These are phyloP conservation scores for Usnea hakonensis DNA, from an alignment of 495 filamentous ascomycete species.

Conservation along the genomic window DNA sequence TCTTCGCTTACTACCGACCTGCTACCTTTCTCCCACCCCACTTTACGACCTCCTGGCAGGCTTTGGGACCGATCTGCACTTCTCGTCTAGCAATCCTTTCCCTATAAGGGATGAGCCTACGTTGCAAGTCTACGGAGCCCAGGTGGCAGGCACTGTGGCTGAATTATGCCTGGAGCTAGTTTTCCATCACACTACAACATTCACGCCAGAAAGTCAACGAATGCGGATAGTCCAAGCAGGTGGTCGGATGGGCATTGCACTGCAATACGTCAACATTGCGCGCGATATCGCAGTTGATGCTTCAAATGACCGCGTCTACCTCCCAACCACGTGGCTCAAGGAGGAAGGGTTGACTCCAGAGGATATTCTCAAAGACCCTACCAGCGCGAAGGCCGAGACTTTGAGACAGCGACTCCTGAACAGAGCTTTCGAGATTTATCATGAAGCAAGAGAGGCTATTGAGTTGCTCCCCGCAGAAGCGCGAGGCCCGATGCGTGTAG, in stretches of 20 bases:
- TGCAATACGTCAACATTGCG: slow-evolving; percentile 66
- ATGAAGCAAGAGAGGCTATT: slow-evolving; percentile 42
- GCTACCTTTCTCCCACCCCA: slow-evolving; percentile 43
- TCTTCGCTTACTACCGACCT: slow-evolving; percentile 46
- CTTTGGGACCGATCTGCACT: slow-evolving; percentile 54
- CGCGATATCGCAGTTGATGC: slow-evolving; percentile 59
- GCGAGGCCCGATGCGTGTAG: slow-evolving; percentile 53
- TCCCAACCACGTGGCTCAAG: slow-evolving; percentile 54
- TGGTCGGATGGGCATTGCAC: slow-evolving; percentile 54
- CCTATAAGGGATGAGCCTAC: slow-evolving; percentile 50
- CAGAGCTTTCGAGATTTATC: slow-evolving; percentile 48
- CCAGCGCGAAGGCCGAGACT: slow-evolving; percentile 31
- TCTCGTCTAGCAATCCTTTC: slow-evolving; percentile 33
- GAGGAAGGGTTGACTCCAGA: slow-evolving; percentile 44
- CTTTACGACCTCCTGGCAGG: slow-evolving; percentile 53
- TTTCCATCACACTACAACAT: slow-evolving; percentile 40
- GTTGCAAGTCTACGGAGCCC: slow-evolving; percentile 48
- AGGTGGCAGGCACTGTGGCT: slow-evolving; percentile 62
- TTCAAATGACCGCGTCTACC: slow-evolving; percentile 51
- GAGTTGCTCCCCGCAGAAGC: slow-evolving; percentile 47
- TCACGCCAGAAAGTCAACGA: slow-evolving; percentile 22
- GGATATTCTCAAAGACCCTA: slow-evolving; percentile 43
- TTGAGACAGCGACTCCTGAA: slow-evolving; percentile 47
- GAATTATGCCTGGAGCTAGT: slow-evolving; percentile 56
- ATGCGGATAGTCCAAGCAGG: slow-evolving; percentile 39